A percentile compares a stretch with the other conserved stretches of the same genome.
These are phyloP conservation scores for Zasmidium cellare DNA, from an alignment of 2,329 filamentous ascomycete genomes.

Conservation along the genomic window DNA sequence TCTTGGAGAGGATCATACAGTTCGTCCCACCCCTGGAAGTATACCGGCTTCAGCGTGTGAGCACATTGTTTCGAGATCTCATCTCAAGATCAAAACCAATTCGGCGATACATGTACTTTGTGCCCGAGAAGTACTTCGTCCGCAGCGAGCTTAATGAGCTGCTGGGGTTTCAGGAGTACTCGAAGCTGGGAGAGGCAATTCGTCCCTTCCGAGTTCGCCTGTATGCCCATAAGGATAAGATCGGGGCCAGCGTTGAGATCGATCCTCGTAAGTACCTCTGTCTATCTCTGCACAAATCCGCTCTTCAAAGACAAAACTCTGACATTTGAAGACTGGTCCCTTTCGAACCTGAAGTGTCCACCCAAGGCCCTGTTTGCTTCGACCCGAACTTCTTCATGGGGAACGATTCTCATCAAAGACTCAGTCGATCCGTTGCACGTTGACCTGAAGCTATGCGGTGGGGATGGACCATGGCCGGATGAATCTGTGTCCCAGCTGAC, in stretches of 20 bases:
- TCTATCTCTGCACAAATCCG: too few relatives aligned
- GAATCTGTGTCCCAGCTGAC: neutral
- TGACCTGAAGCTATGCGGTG: neutral
- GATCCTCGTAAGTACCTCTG: neutral
- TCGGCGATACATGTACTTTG: neutral
- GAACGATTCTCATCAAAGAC: neutral
- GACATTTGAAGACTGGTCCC: neutral
- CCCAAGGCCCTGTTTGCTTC: neutral
- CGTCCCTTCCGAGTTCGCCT: neutral
- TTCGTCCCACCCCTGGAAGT: neutral
- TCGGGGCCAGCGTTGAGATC: neutral
- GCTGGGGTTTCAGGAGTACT: neutral
- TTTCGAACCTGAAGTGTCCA: neutral
- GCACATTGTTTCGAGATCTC: neutral
- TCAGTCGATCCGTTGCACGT: neutral
- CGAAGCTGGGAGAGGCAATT: neutral
- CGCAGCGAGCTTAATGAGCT: neutral
- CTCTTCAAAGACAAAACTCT: neutral
- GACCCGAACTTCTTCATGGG: neutral
- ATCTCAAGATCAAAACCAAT: neutral
- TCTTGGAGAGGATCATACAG: neutral
- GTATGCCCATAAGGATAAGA: neutral
- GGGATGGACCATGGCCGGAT: neutral
- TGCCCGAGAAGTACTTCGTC: constrained; percentile 1
- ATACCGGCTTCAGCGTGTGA: neutral